phyloP scores from a whole-genome alignment of 108 stramenopile genomes.

The Discostella stelligeroides region DNA sequence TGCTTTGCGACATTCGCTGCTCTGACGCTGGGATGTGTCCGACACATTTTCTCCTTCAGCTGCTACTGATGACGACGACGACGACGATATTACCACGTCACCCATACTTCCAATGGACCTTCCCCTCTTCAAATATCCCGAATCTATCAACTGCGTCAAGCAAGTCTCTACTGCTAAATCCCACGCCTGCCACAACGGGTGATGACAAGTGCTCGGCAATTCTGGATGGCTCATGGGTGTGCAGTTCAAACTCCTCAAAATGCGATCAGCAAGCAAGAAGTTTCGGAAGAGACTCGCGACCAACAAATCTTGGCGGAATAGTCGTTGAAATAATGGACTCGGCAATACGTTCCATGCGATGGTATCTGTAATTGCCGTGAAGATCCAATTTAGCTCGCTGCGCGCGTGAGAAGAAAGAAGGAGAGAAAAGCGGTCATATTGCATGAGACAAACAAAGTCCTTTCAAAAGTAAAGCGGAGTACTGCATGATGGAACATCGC shows the following conservation, averaged over 20 bases:
- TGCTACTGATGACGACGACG: constrained; percentile 12
- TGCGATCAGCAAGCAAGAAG: constrained; percentile 97
- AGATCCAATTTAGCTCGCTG: constrained; percentile 98
- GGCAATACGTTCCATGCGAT: constrained; percentile 99
- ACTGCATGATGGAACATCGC: too few species aligned
- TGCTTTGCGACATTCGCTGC: background rate
- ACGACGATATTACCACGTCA: background rate
- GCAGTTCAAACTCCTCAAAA: constrained; percentile 88
- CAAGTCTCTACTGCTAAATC: constrained; percentile 98
- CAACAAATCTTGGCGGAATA: constrained; percentile 97
- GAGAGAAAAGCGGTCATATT: too few species aligned
- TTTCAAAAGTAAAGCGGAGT: too few species aligned
- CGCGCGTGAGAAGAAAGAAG: background rate
- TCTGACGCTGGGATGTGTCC: constrained; percentile 1
- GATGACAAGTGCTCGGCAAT: constrained; percentile 89
- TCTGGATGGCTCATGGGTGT: constrained; percentile 91
- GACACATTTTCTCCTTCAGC: constrained; percentile 26
- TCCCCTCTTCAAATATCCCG: constrained; percentile 52
- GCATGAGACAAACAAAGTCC: background rate
- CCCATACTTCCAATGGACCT: constrained; percentile 4
- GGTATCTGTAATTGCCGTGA: constrained; percentile 98
- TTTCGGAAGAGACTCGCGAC: constrained; percentile 98
- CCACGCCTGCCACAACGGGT: constrained; percentile 98
- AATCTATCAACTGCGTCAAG: constrained; percentile 76
- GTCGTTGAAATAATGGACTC: constrained; percentile 90